phyloP scores from a whole-genome alignment of 2,329 filamentous ascomycete species.

The Trichoderma aggressivum region DNA sequence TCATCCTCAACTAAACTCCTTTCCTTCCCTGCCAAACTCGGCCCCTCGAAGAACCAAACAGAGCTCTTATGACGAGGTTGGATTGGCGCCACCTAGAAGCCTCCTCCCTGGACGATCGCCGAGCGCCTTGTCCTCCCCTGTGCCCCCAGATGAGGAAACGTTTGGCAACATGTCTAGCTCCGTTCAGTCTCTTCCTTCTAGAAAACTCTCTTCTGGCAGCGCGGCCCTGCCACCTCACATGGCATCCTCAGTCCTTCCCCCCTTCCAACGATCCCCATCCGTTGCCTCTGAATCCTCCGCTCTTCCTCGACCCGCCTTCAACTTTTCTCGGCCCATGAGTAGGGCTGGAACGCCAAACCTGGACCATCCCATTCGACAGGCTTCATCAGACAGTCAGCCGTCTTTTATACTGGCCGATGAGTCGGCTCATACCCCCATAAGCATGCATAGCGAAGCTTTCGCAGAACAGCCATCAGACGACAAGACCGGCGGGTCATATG shows the following conservation, averaged over 20 bases:
- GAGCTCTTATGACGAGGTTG: slow-evolving; percentile 48
- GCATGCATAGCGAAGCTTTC: slow-evolving; percentile 68
- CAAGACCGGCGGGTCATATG: slow-evolving; percentile 64
- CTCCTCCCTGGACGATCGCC: slow-evolving; percentile 52
- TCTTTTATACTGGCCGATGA: slow-evolving; percentile 64
- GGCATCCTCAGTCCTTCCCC: slow-evolving; percentile 57
- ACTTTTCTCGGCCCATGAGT: slow-evolving; percentile 90
- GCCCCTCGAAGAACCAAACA: slow-evolving; percentile 47
- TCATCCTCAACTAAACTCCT: slow-evolving; percentile 36
- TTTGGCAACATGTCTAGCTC: slow-evolving; percentile 51
- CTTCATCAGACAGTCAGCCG: slow-evolving; percentile 64
- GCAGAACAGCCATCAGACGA: slow-evolving; percentile 49
- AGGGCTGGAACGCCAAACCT: slow-evolving; percentile 59
- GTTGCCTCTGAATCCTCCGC: slow-evolving; percentile 76
- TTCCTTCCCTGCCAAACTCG: slow-evolving; percentile 32
- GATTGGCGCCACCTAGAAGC: slow-evolving; percentile 50
- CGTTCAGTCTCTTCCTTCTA: slow-evolving; percentile 61
- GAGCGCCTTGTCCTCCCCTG: slow-evolving; percentile 56
- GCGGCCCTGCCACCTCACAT: slow-evolving; percentile 42
- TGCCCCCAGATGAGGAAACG: slow-evolving; percentile 69
- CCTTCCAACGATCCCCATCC: slow-evolving; percentile 75
- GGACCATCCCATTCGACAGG: slow-evolving; percentile 59
- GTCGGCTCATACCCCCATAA: slow-evolving; percentile 64
- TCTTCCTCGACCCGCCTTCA: slow-evolving; percentile 73
- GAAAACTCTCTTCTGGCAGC: slow-evolving; percentile 74